A percentile compares a stretch with the other conserved stretches of the same genome.
phyloP scores from a whole-genome alignment of 2,329 filamentous ascomycete species.

The Pseudogymnoascus sp. region DNA sequence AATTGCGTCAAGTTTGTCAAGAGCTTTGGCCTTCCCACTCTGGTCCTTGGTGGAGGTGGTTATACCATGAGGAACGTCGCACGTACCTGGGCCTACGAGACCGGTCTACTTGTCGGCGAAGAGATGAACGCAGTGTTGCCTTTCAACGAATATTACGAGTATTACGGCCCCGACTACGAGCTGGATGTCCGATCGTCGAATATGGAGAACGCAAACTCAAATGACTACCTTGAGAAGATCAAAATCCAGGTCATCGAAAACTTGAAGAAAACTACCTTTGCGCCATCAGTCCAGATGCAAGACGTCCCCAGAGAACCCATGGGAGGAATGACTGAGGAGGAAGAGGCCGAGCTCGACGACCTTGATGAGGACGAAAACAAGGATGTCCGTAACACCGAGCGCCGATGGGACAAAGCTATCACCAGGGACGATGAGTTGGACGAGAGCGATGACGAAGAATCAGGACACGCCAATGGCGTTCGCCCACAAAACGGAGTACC shows the following conservation, averaged over 20 bases:
- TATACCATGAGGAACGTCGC: conserved; percentile 98
- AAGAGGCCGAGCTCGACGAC: conserved; percentile 58
- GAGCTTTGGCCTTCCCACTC: conserved; percentile 70
- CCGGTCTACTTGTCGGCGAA: conserved; percentile 77
- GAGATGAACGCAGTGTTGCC: conserved; percentile 77
- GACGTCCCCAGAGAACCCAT: conserved; percentile 60
- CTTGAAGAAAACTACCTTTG: conserved; percentile 74
- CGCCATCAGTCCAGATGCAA: conserved; percentile 86
- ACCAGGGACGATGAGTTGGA: conserved; percentile 74
- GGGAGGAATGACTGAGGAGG: conserved; percentile 57
- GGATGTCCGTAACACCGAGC: conserved; percentile 73
- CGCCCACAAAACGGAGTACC: conserved; percentile 39
- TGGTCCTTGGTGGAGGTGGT: conserved; percentile 91
- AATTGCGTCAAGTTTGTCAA: conserved; percentile 92
- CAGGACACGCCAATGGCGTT: conserved; percentile 65
- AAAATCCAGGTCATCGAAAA: conserved; percentile 79
- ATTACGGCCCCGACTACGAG: conserved; percentile 85
- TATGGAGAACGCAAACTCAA: conserved; percentile 84
- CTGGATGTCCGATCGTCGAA: conserved; percentile 84
- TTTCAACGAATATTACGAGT: conserved; percentile 95
- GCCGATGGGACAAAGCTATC: conserved; percentile 72
- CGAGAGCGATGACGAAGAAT: conserved; percentile 84
- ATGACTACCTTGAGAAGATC: conserved; percentile 74
- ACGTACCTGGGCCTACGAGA: conserved; percentile 95
- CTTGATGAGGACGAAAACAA: conserved; percentile 80